phyloP scores from a whole-genome alignment of 208 protist species.

The Leptomonas pyrrhocoris region DNA sequence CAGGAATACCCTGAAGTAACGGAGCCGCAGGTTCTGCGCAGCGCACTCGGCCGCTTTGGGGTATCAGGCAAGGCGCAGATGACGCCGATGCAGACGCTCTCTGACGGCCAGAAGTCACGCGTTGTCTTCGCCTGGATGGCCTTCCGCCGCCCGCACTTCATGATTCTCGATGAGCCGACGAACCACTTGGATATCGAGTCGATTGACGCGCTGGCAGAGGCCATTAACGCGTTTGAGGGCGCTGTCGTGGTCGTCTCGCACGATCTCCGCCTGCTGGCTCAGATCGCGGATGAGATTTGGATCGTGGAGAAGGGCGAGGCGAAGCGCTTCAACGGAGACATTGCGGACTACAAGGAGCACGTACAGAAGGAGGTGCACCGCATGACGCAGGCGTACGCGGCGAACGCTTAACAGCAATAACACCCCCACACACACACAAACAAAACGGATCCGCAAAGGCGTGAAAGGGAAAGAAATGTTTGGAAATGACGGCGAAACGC shows the following conservation, averaged over 20 bases:
- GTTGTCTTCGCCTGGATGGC: conserved; percentile 96
- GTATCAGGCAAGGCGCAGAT: conserved; percentile 91
- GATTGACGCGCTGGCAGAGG: conserved; percentile 95
- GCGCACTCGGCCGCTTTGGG: conserved; percentile 94
- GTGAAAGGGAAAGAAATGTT: too few relatives aligned
- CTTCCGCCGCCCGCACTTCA: conserved; percentile 94
- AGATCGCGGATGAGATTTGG: conserved; percentile 97
- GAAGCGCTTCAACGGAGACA: conserved; percentile 87
- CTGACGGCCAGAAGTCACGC: conserved; percentile 97
- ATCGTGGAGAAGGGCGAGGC: conserved; percentile 92
- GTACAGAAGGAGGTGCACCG: conserved; percentile 84
- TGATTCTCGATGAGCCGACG: conserved; percentile 98
- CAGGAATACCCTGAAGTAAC: conserved; percentile 91
- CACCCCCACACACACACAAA: background rate
- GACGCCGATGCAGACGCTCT: conserved; percentile 93
- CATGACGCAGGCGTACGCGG: conserved; percentile 80
- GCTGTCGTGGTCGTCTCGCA: conserved; percentile 96
- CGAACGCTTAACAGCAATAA: background rate
- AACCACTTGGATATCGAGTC: conserved; percentile 98
- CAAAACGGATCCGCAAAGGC: background rate
- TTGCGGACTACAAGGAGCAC: conserved; percentile 94
- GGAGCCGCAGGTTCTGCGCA: conserved; percentile 89
- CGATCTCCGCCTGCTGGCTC: conserved; percentile 96
- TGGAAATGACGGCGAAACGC: too few relatives aligned
- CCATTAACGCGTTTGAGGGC: conserved; percentile 93